A percentile compares a stretch with the other conserved stretches of the same genome.
Evolutionary conservation across 2,329 filamentous ascomycete species (phyloP).

Genomic region (Hypoxylon sp.): DNA sequence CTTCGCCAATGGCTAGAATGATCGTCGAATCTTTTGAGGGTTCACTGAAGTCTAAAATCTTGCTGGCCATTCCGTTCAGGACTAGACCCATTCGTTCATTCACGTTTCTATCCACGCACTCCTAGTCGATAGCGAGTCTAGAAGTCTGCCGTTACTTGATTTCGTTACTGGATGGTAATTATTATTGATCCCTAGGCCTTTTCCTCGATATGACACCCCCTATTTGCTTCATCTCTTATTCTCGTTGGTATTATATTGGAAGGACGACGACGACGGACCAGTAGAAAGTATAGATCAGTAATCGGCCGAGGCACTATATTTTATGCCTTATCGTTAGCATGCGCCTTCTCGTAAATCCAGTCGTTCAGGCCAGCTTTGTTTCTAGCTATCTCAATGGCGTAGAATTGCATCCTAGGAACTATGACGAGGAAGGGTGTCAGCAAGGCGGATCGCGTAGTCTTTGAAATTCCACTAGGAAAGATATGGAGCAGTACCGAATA

Average conservation of each 20-base stretch:
- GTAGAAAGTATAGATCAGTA: not conserved
- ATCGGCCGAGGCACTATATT: not conserved
- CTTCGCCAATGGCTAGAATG: not conserved
- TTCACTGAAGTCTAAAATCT: not conserved
- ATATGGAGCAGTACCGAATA: slow-evolving; percentile 79
- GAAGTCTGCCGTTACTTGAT: not conserved
- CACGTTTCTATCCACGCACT: slow-evolving; percentile 16
- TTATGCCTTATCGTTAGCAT: slow-evolving; percentile 68
- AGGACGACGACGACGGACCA: not conserved
- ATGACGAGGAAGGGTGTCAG: slow-evolving; percentile 59
- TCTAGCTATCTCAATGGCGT: slow-evolving; percentile 82
- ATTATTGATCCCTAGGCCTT: not conserved
- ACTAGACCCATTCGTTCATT: slow-evolving; percentile 8
- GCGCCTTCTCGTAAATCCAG: slow-evolving; percentile 92
- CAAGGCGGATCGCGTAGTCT: slow-evolving; percentile 48
- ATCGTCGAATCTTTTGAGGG: not conserved
- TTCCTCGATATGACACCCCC: not conserved
- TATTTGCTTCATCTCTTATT: not conserved
- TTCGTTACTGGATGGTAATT: not conserved
- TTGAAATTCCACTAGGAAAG: not conserved
- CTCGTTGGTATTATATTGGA: not conserved
- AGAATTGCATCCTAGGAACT: slow-evolving; percentile 80
- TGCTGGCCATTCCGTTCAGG: not conserved
- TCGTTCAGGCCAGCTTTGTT: slow-evolving; percentile 94
- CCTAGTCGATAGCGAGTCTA: slow-evolving; percentile 1